Evolutionary conservation across 2,329 filamentous ascomycete species (phyloP).

Genomic region (Fusarium siculi): DNA sequence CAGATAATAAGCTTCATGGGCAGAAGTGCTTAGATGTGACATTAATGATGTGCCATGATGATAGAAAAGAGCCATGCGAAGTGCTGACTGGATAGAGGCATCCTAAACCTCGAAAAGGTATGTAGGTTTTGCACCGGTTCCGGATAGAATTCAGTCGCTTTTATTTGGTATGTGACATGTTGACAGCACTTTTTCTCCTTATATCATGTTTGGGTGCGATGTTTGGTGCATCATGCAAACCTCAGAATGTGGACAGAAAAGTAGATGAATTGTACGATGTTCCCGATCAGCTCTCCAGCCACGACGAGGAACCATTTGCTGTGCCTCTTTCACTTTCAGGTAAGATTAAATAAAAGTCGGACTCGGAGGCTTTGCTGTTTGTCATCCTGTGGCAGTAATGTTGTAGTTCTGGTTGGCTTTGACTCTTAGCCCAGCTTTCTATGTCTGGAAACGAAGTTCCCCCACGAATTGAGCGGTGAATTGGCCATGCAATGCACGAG

Average conservation of each 20-base stretch:
- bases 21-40: neutral
- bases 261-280: neutral
- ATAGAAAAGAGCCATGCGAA: neutral
- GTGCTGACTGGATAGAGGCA: neutral
- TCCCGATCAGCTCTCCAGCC: neutral
- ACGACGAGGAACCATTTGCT: neutral
- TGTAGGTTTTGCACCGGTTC: neutral
- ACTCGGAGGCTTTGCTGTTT: neutral
- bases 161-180: neutral
- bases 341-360: neutral
- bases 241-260: neutral
- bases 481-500: neutral
- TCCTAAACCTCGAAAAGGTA: neutral
- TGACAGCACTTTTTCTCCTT: neutral
- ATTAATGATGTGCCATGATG: neutral
- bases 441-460: neutral
- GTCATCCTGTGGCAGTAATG: neutral
- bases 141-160: neutral
- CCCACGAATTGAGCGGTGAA: neutral
- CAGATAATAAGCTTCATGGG: neutral
- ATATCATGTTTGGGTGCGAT: neutral
- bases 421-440: neutral
- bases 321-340: neutral
- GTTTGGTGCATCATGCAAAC: neutral
- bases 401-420: neutral